Evolutionary conservation across 2,329 filamentous ascomycete species (phyloP), one percentile per base, ranked within the genome.

Genomic region (Thelonectria discophora): DNA sequence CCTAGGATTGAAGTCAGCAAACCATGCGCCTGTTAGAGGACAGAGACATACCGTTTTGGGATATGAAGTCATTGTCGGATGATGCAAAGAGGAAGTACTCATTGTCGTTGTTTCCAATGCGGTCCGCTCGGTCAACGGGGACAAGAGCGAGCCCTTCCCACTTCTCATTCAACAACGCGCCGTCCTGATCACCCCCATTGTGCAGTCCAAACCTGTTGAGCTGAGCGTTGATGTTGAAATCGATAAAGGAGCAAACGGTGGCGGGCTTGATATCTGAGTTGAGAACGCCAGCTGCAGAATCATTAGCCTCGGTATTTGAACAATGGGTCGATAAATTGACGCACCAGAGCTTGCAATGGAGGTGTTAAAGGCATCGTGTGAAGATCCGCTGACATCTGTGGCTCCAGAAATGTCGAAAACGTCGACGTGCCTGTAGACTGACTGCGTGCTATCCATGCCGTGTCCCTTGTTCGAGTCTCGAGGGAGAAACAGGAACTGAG

Each of bases 1-100:
- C 87, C 86, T 66, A 7, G 10, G n/a, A 3, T 24, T 18, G 11
- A 48, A 45, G 49, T 59, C 5, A 55, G 53, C 32, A 10, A 45
- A 21, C 17, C 8, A 46, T 6, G 11, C 17, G 4, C 40, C 13
- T 3, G 6, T 17, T 3, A 12, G 6, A 4, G 10, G 13, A 9
- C 39, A 13, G 17, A 24, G 81, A 64, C 64, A 24, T 71, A 80
- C 86, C 88, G 73, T 92, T 80, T 73, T 92, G 88, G 0, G 89
- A 92, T 58, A 92, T 87, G 68, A 92, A 92, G 73, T 93, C 90
- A 71, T 93, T 91, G 69, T 92, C 90, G 58, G 85, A 90, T 50
- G 91, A 76, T 12, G 83, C 86, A 63, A 93, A 85, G 34, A 93
- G 72, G 70, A 87, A 91, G 74, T 86, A 92, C 75, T 91, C 86